Conservation (phyloP, 2,329 filamentous ascomycete genomes). For the Fusarium sororula region DNA sequence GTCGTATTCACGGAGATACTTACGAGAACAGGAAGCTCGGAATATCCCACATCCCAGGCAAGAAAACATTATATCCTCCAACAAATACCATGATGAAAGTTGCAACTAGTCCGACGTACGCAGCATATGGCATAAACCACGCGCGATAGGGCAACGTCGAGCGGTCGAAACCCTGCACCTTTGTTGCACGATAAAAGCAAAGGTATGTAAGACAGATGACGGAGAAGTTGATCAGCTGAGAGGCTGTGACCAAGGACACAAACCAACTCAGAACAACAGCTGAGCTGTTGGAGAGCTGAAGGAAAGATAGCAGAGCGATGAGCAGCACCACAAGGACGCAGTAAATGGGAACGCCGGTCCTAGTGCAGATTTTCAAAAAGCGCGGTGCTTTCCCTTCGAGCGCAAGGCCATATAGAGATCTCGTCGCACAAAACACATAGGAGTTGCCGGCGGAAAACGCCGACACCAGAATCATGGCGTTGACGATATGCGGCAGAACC, state of each 20-base stretch:
- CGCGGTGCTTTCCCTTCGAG: slow-evolving; percentile 73
- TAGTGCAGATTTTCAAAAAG: slow-evolving; percentile 69
- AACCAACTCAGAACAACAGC: slow-evolving; percentile 79
- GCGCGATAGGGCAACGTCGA: slow-evolving; percentile 75
- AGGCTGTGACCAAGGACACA: slow-evolving; percentile 74
- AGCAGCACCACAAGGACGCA: slow-evolving; percentile 72
- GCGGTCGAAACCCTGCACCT: slow-evolving; percentile 74
- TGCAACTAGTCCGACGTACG: slow-evolving; percentile 70
- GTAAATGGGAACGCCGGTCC: slow-evolving; percentile 76
- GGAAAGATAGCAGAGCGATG: slow-evolving; percentile 76
- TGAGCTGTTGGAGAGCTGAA: slow-evolving; percentile 73
- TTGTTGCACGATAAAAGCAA: slow-evolving; percentile 74
- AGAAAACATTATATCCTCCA: slow-evolving; percentile 79
- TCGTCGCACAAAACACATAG: slow-evolving; percentile 70
- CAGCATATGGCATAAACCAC: slow-evolving; percentile 74
- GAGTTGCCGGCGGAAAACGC: slow-evolving; percentile 75
- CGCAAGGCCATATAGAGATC: slow-evolving; percentile 73
- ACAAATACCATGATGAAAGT: slow-evolving; percentile 78
- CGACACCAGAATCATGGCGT: slow-evolving; percentile 75
- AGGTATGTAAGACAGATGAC: slow-evolving; percentile 77
- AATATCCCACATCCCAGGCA: slow-evolving; percentile 73
- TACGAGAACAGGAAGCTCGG: slow-evolving; percentile 77
- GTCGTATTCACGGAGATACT: slow-evolving; percentile 33
- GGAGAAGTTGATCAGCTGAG: slow-evolving; percentile 77
- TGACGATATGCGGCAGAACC: slow-evolving; percentile 75